Base-by-base conservation (phyloP, 208 protist genomes). In the Trypanosoma cruzi region DNA sequence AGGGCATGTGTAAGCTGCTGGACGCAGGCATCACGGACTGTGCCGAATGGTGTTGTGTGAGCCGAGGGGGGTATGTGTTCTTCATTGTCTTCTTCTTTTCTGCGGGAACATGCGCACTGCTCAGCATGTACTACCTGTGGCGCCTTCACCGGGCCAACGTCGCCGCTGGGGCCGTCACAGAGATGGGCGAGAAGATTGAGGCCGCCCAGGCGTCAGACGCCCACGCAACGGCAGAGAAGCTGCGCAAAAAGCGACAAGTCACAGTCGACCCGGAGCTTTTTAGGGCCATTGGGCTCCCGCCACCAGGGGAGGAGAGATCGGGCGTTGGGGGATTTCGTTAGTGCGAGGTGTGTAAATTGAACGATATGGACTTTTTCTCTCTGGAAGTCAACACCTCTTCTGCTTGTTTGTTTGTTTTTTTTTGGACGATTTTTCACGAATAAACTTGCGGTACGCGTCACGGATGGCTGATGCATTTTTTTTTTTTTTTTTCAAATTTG, bases 71-170 rank as follows among this genome's bases (percentile, higher is more conserved):
- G 31, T 86, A 86, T 60, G 77, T 90, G 32, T 92, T 96, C 52
- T 90, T 92, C 36, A 77, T 91, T 20, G 81, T 93, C 2, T 58
- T 96, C 40, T 90, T 92, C 71, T 86, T 93, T 63, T 86, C 77
- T 69, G 64, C 80, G 11, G 90, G 90, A 37, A 81, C 82, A 20
- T 93, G 92, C 52, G 69, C 78, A 7, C 62, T 93, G 67, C 86
- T 82, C 24, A 71, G 68, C 29, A 75, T 72, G 56, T 92, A 92
- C 68, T 95, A 93, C 54, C 70, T 95, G 4, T 64, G 88, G 59
- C 82, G 90, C 0, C 85, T 95, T 34, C 90, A 95, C 52, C 70
- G 85, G 62, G 78, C 70, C 34, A 95, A 95, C 62, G 81, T 93
- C 37, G 70, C 78, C 40, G 68, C 76, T 26, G 90, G 90, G 20